These are phyloP conservation scores for Lotus japonicus DNA, from an alignment of 306 rosid genomes.

Conservation along the genomic window DNA sequence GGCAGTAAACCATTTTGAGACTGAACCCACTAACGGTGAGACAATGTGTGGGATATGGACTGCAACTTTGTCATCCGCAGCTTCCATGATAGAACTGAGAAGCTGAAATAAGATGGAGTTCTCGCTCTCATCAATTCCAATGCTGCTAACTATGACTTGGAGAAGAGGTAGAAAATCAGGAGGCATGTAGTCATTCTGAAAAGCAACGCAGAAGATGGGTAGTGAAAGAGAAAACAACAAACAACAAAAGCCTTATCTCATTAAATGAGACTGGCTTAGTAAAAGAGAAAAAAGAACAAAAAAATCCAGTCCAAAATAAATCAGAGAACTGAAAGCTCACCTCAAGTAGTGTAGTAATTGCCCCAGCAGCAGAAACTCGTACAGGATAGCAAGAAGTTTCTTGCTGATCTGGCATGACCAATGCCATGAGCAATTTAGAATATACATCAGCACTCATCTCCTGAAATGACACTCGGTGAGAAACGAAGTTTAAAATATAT, in stretches of 20 bases:
- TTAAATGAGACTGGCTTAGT: neutral
- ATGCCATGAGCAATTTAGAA: constrained; percentile 66
- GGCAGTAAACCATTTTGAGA: constrained; percentile 52
- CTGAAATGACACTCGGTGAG: constrained; percentile 36
- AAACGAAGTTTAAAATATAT: neutral
- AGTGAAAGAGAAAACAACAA: constrained; percentile 12
- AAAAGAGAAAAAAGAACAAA: constrained; percentile 11
- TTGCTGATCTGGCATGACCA: constrained; percentile 56
- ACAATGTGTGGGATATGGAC: constrained; percentile 63
- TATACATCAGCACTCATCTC: constrained; percentile 70
- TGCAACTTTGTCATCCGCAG: constrained; percentile 70
- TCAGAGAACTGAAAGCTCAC: constrained; percentile 38
- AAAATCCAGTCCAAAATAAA: constrained; percentile 3
- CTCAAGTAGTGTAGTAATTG: constrained; percentile 68
- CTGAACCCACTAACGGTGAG: constrained; percentile 49
- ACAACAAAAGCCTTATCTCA: neutral
- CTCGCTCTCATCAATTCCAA: constrained; percentile 59
- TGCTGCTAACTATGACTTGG: constrained; percentile 60
- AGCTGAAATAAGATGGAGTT: constrained; percentile 67
- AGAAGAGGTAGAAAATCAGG: constrained; percentile 89
- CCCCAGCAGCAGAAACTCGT: constrained; percentile 88
- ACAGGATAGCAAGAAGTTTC: constrained; percentile 75
- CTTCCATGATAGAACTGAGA: constrained; percentile 71
- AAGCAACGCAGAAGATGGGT: constrained; percentile 24
- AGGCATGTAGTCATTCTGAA: constrained; percentile 82